Evolutionary conservation across 2,329 filamentous ascomycete genomes (phyloP).

Genomic region (Phaeosphaeria sp.): DNA sequence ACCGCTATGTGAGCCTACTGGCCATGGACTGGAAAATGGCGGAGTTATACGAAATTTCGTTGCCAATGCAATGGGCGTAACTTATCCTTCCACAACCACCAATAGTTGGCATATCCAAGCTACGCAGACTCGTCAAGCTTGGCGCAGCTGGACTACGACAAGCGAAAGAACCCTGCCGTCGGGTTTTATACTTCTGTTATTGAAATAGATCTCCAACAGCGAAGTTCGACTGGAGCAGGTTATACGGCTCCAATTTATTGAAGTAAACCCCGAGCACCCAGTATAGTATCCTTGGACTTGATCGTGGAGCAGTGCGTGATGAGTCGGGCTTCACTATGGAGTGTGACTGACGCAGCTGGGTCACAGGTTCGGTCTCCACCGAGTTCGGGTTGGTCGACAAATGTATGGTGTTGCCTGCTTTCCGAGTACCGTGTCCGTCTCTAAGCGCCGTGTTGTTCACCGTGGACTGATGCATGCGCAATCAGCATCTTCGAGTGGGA

Average conservation of each 20-base stretch:
- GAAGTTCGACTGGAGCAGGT: not conserved
- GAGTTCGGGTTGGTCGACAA: not conserved
- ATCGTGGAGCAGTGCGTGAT: not conserved
- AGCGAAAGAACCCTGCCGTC: not conserved
- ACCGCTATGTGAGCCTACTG: conserved; percentile 4
- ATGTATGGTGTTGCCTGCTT: conserved; percentile 1
- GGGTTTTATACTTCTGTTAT: not conserved
- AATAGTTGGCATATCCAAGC: not conserved
- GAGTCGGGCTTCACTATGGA: not conserved
- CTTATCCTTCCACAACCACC: not conserved
- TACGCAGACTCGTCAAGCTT: not conserved
- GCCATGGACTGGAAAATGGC: not conserved
- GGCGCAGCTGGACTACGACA: not conserved
- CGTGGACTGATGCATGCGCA: not conserved
- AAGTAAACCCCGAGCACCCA: not conserved
- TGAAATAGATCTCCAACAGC: not conserved
- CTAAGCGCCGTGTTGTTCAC: conserved; percentile 1
- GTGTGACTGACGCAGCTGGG: not conserved
- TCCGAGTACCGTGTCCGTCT: not conserved
- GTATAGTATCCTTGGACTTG: not conserved
- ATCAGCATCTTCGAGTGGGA: not conserved
- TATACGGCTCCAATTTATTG: not conserved
- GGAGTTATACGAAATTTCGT: not conserved
- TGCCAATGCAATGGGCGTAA: not conserved
- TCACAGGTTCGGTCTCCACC: conserved; percentile 4